Base-by-base conservation (phyloP, 179 eudicot genomes). In the Patellifolia procumbens region DNA sequence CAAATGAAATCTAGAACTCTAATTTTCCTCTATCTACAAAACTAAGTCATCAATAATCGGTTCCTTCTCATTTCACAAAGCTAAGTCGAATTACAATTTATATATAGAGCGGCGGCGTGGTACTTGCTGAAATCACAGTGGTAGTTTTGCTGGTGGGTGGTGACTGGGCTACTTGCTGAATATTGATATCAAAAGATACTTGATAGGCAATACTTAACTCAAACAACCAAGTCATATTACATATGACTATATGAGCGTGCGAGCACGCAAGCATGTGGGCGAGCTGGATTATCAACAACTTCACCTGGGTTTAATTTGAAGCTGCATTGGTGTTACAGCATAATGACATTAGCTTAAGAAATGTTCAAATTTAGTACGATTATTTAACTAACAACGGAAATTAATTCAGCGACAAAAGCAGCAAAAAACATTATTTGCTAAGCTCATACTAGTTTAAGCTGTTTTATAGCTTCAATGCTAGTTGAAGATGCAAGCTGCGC, bases 401-500 rank as follows among this genome's bases (percentile, higher is more conserved):
- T 6, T 7, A 3, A 2, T 42, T 39, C 70, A 65, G 22, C 39
- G 6, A 7, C 42, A 42, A n/a, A 7, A 8, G 19, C 3, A 12
- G 12, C 4, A 16, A 43, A 32, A 15, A 2, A 29, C 58, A 43
- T 19, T n/a, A 32, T 28, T 58, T 51, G 39, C 49, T 58, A 29
- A 63, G 29, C 65, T 56, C 53, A 60, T 72, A 75, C 73, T 42
- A 32, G 73, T 68, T 42, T 66, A 37, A 66, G 75, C 56, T 58
- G 76, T 73, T 80, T 76, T 60, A 83, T 74, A 56, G 96, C 91
- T 74, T 88, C 79, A 67, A 28, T 73, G 62, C 82, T 93, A 53
- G 37, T 39, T 37, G 82, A 79, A 79, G 88, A 80, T 70, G 91
- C 95, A 66, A 70, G 69, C 37, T 77, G 75, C 26, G 97, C 90